Evolutionary conservation across 1,139 yeast species (phyloP), one percentile per base, ranked within the genome.

Genomic region (Candida pseudoviswanathii): DNA sequence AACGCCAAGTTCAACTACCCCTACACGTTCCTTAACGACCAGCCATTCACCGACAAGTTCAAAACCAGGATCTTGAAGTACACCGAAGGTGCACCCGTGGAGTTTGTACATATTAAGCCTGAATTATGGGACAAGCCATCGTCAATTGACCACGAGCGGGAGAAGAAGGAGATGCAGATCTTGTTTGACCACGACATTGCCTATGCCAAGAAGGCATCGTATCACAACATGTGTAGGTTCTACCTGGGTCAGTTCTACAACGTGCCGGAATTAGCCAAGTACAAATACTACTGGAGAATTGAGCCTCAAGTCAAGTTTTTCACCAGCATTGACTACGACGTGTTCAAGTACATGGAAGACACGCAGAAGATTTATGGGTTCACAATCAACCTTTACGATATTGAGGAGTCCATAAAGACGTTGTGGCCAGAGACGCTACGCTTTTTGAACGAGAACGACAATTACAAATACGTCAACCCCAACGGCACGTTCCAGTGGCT

Each of bases 1-100:
- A 90, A 90, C 62, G 56, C 66, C 29, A 84, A 86, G 61, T 89
- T 83, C 64, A 75, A 78, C 46, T 89, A 89, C 61, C 96, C 96
- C 0, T 89, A 89, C 73, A 87, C 89, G 1, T 88, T 89, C 59
- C 64, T 89, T 46, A 89, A 89, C 62, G 95, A 89, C 60, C 75
- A 71, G 50, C 84, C 82, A 6, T 89, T 89, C 62, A 71, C 81
- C 1, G 78, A 80, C 0, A 66, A 65, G 37, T 89, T 88, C 67
- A 86, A 75, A 58, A 55, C 62, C 2, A 60, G 59, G 37, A 73
- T 86, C 44, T 50, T 54, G 26, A 59, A 63, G 27, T 67, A 67
- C 5, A 75, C 86, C 0, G 54, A 48, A 5, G 65, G 73, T 3
- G 83, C 89, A 0, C 75, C 78, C 22, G 73, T 81, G 51, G 78